Conservation (phyloP, 2,329 filamentous ascomycete species). For the Fusarium tricinctum region DNA sequence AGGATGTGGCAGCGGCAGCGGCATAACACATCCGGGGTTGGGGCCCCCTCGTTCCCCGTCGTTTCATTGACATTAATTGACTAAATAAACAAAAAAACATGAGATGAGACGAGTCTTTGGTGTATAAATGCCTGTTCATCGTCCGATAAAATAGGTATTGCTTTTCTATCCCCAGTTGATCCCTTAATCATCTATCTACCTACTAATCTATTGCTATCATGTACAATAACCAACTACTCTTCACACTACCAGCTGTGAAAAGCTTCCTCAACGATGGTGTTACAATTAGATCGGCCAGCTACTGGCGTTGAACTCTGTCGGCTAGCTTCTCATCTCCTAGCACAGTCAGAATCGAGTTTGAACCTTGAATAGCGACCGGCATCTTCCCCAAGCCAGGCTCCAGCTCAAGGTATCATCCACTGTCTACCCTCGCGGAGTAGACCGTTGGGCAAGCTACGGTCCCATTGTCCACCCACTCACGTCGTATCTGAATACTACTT, state of each 20-base stretch:
- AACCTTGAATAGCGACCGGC: slow-evolving; percentile 28
- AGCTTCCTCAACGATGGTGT: slow-evolving; percentile 1
- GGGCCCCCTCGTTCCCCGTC: slow-evolving; percentile 17
- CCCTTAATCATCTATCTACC: slow-evolving; percentile 15
- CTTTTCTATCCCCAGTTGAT: not conserved
- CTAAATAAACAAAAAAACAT: not conserved
- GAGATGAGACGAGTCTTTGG: slow-evolving; percentile 20
- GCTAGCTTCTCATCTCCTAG: slow-evolving; percentile 30
- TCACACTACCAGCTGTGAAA: not conserved
- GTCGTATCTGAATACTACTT: slow-evolving; percentile 1
- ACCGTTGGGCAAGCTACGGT: slow-evolving; percentile 26
- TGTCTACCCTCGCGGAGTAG: slow-evolving; percentile 24
- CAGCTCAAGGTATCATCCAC: not conserved
- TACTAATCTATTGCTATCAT: slow-evolving; percentile 13
- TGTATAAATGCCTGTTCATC: slow-evolving; percentile 32
- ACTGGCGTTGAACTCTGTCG: slow-evolving; percentile 45
- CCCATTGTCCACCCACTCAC: not conserved
- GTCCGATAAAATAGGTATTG: slow-evolving; percentile 34
- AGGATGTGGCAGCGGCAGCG: slow-evolving; percentile 10
- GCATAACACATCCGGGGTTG: slow-evolving; percentile 43
- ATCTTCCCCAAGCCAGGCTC: slow-evolving; percentile 19
- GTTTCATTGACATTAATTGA: slow-evolving; percentile 15
- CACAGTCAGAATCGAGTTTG: no score
- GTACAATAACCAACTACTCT: not conserved
- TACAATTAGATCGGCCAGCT: slow-evolving; percentile 27